Evolutionary conservation across 2,329 filamentous ascomycete species (phyloP), one percentile per base, ranked within the genome.

Genomic region (Monosporascus sp.): DNA sequence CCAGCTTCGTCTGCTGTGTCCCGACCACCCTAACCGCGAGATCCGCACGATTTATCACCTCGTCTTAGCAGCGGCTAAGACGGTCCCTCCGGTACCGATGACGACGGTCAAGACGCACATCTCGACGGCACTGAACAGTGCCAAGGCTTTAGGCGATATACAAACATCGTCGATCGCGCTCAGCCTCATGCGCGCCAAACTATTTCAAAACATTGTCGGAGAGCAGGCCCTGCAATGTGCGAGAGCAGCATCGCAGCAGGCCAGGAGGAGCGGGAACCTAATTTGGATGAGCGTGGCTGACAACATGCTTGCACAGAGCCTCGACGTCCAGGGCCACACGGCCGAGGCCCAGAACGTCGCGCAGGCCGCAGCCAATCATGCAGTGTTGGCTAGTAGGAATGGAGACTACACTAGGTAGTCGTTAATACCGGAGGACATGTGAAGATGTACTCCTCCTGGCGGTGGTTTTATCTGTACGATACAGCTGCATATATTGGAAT

Each of bases 141-240:
- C 89, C 14, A 86, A 86, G 58, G 75, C 76, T 7, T 84, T 87
- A 8, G 77, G 78, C 51, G 96, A 96, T 66, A 83, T 83, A 31
- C 88, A 95, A 58, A 86, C 92, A 51, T 80, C 91, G n/a, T 86
- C 86, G 47, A 88, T 97, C 58, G 85, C 88, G 6, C 81, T 97
- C 54, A 91, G 85, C 60, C 85, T 94, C 58, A 95, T 97, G 88
- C 87, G 88, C 50, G 84, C 81, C 64, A 82, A 85, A 49, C 88
- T 96, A 63, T 97, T 92, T 69, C 85, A 86, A 46, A 87, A 88
- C 54, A 86, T 92, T 15, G 83, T 95, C 4, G 90, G 90, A 48
- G 86, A 88, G 54, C 88, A 92, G 68, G 86, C 88, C 0, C 78
- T 89, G 54, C 91, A 91, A 71, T 89, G 86, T 64, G 86, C 87